Evolutionary conservation across 1,284 basidiomycete species (phyloP), one percentile per base, ranked within the genome.

Genomic region (Microbotryum scabiosae): DNA sequence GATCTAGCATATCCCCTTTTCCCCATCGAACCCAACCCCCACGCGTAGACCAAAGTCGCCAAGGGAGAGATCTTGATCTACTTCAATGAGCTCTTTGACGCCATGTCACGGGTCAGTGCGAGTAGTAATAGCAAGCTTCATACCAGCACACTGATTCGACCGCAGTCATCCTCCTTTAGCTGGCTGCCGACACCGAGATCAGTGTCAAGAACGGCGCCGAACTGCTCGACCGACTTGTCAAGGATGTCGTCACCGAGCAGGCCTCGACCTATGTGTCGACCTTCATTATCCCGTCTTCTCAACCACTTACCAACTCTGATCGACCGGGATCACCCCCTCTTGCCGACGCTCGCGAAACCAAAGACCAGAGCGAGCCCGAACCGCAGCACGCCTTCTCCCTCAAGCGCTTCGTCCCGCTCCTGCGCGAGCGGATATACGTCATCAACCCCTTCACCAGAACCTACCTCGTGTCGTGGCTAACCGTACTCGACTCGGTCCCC

Each of bases 181-280:
- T 99, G 59, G 90, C 92, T 7, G 91, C 94, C 46, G 96, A 99
- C 75, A 88, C 91, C 0, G 96, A 98, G 71, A 75, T 91, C 54
- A 94, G 94, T 3, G 96, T 98, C 68, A 97, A 97, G 82, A 98
- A 98, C 72, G 96, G 94, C 9, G 93, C 94, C 2, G 96, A 99
- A 75, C 82, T 99, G n/a, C 82, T 98, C 58, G 96, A 99, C 75
- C 84, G 96, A 28, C 81, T 97, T 20, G 82, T 99, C 72, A 97
- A 98, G 75, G 96, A 99, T 70, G 94, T 97, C 57, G 94, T 98
- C 2, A 88, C 92, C 43, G 96, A 98, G 77, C 89, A 90, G 3
- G 96, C 93, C 1, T 91, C 93, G 0, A 86, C 89, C 57, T 97
- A 97, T 74, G 86, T 97, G 59, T 92, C 93, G 14, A 56, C 61